Evolutionary conservation across 1,139 yeast species (phyloP), one percentile per base, ranked within the genome.

Genomic region (Candida tunisiensis): DNA sequence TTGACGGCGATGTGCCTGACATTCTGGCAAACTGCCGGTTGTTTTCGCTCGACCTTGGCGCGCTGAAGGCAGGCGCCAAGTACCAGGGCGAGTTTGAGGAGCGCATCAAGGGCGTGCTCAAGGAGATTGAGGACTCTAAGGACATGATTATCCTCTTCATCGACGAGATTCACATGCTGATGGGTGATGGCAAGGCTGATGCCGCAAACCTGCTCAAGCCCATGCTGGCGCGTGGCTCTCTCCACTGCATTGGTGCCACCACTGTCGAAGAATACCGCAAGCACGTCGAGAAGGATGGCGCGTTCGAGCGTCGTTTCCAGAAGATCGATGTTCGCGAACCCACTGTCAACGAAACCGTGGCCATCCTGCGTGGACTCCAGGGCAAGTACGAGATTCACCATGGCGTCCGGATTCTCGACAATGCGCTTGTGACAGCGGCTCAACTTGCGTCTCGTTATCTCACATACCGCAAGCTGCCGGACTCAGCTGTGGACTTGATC

Each of bases 301-400:
- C 93, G 0, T 60, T 82, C 33, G 82, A 93, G 3, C 68, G 98
- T 55, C 65, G 98, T 41, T 85, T 88, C 49, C 93, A 91, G 38
- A 77, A 95, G 1, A 93, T 88, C 14, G 51, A 69, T 38, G 74
- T 88, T 15, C 71, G 69, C 39, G 98, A 88, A 46, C 98, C 98
- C n/a, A 62, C 77, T 3, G 94, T 85, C 6, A 74, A 77, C 36
- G 96, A 88, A 48, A 77, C 95, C 1, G 80, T 88, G 31, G 77
- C 93, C 8, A 88, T 88, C 36, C 58, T 88, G 34, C 69, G 98
- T 46, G 98, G 98, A 5, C 61, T 88, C 45, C 85, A 85, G 49
- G 96, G 88, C 46, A 66, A 78, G 39, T 88, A 88, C 46, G 98
- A 88, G 47, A 94, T 88, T 3, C 98, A 88, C 46, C 98, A 88